phyloP scores from a whole-genome alignment of 768 basidiomycete species.

The Suillus variegatus region DNA sequence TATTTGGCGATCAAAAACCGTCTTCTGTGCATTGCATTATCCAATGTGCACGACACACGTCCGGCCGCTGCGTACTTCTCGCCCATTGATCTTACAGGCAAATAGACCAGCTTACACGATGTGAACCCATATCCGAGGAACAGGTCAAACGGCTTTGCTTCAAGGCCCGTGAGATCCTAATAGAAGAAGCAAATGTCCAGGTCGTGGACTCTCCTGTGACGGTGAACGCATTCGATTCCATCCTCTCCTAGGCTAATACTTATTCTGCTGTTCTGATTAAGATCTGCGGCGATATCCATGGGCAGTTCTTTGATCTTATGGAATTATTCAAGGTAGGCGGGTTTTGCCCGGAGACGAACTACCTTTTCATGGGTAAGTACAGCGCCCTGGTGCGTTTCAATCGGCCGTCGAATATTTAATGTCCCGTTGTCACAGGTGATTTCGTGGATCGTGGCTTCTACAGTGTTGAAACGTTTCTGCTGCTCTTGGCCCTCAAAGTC shows the following conservation, averaged over 20 bases:
- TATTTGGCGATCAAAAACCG: conserved; percentile 9
- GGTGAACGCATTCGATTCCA: conserved; percentile 45
- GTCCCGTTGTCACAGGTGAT: conserved; percentile 61
- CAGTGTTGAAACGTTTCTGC: conserved; percentile 93
- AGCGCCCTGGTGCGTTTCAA: conserved; percentile 10
- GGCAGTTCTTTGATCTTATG: conserved; percentile 96
- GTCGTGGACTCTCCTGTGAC: conserved; percentile 95
- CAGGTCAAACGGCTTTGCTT: conserved; percentile 94
- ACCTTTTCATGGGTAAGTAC: conserved; percentile 89
- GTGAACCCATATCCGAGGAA: conserved; percentile 94
- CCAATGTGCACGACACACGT: conserved; percentile 7
- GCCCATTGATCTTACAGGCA: conserved; percentile 54
- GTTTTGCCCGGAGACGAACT: conserved; percentile 90
- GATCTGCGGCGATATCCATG: conserved; percentile 97
- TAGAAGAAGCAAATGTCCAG: conserved; percentile 98
- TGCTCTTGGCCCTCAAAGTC: conserved; percentile 93
- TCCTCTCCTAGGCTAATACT: conserved; percentile 14
- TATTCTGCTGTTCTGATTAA: conserved; percentile 25
- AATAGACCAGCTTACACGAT: conserved; percentile 91
- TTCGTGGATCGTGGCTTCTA: conserved; percentile 99
- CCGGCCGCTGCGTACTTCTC: conserved; percentile 8
- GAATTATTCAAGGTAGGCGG: conserved; percentile 94
- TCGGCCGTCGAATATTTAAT: conserved; percentile 13
- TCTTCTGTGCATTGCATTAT: conserved; percentile 23
- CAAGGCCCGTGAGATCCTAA: conserved; percentile 94